Conservation (phyloP, 495 filamentous ascomycete species). For the Aspergillus campestris region DNA sequence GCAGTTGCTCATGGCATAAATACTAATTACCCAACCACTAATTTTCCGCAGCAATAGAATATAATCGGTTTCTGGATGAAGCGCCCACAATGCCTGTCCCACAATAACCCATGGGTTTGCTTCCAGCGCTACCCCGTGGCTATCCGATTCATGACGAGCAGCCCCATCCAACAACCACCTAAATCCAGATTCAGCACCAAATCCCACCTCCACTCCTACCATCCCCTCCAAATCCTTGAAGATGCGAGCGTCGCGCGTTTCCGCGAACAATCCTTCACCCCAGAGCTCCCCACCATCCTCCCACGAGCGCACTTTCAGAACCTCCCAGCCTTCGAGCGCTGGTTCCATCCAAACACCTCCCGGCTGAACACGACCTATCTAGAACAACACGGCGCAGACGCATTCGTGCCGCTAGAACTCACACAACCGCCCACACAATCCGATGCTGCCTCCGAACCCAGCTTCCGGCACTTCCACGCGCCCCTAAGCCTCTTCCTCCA, state of each 20-base stretch:
- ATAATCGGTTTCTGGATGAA: conserved; percentile 22
- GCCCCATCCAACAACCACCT: not conserved
- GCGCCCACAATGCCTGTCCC: conserved; percentile 14
- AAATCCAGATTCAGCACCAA: conserved; percentile 13
- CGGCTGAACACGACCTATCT: conserved; percentile 44
- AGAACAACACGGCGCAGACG: conserved; percentile 32
- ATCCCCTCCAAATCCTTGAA: conserved; percentile 22
- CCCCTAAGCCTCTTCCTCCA: conserved; percentile 50
- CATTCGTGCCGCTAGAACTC: conserved; percentile 52
- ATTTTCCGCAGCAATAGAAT: no score
- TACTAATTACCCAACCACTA: no score
- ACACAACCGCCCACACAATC: conserved; percentile 18
- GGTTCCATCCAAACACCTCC: conserved; percentile 35
- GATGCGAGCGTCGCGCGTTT: conserved; percentile 35
- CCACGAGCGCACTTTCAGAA: conserved; percentile 33
- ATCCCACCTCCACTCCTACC: conserved; percentile 12
- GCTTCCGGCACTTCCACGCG: conserved; percentile 49
- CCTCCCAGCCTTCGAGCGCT: conserved; percentile 44
- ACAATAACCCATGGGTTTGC: conserved; percentile 10
- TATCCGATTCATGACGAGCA: not conserved
- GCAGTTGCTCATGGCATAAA: no score
- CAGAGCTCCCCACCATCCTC: conserved; percentile 39
- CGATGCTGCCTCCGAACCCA: conserved; percentile 1
- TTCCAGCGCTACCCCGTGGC: conserved; percentile 1
- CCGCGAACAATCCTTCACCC: conserved; percentile 37